Conservation (phyloP, 2,329 filamentous ascomycete genomes). For the Sclerotinia nivalis region DNA sequence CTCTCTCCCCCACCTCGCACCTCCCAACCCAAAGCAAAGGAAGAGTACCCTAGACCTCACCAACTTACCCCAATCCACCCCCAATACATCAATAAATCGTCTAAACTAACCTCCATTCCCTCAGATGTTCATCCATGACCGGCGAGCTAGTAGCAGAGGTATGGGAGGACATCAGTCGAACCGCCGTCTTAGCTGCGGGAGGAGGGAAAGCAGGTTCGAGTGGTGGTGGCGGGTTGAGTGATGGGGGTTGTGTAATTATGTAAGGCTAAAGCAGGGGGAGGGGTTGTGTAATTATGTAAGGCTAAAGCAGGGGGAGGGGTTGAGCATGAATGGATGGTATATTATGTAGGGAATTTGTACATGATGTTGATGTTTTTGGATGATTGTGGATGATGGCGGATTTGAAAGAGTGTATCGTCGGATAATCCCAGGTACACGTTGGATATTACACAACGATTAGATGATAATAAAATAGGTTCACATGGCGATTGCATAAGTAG, state of each 20-base stretch:
- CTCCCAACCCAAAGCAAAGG: not conserved
- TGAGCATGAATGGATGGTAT: not conserved
- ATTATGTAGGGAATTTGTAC: not conserved
- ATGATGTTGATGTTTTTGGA: not conserved
- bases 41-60: not conserved
- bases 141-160: slow-evolving; percentile 24
- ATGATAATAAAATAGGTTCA: not conserved
- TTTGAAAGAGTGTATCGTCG: not conserved
- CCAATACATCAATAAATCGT: not conserved
- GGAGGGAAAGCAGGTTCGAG: slow-evolving; percentile 4
- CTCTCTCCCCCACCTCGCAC: not conserved
- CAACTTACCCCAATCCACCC: not conserved
- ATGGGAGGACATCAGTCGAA: slow-evolving; percentile 23
- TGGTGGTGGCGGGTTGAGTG: slow-evolving; percentile 18
- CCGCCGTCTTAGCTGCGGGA: slow-evolving; percentile 20
- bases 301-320: not conserved
- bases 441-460: not conserved
- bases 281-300: slow-evolving; percentile 11
- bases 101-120: not conserved
- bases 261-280: not conserved
- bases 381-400: not conserved
- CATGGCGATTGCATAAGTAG: not conserved
- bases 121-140: slow-evolving; percentile 17
- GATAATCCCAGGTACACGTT: not conserved
- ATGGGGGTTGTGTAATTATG: slow-evolving; percentile 20